Evolutionary conservation across 2,329 filamentous ascomycete genomes (phyloP).

Genomic region (Hypoxylon sp.): DNA sequence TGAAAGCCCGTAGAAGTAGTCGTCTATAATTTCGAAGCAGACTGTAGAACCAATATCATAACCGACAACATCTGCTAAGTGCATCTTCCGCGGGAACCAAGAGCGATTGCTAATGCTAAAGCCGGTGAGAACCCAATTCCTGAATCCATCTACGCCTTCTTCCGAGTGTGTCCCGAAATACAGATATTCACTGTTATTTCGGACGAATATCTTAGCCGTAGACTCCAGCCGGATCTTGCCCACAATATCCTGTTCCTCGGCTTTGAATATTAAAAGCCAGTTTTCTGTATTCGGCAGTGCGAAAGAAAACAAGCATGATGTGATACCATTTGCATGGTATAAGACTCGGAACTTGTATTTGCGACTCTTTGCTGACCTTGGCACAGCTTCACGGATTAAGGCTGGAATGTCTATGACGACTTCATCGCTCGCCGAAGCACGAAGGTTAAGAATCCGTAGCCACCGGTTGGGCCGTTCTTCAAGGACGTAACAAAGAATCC

Average conservation of each 20-base stretch:
- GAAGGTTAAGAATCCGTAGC: conserved; percentile 72
- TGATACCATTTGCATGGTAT: conserved; percentile 68
- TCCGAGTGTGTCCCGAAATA: conserved; percentile 76
- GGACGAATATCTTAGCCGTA: conserved; percentile 72
- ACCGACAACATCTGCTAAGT: conserved; percentile 71
- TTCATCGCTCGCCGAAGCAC: conserved; percentile 63
- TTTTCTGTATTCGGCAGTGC: conserved; percentile 54
- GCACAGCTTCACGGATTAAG: conserved; percentile 56
- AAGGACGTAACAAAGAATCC: conserved; percentile 73
- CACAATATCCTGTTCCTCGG: conserved; percentile 57
- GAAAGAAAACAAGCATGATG: conserved; percentile 69
- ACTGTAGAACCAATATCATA: conserved; percentile 75
- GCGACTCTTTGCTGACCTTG: conserved; percentile 52
- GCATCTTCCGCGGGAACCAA: conserved; percentile 61
- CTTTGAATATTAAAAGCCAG: conserved; percentile 68
- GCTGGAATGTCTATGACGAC: conserved; percentile 67
- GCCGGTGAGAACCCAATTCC: conserved; percentile 73
- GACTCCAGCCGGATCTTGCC: conserved; percentile 59
- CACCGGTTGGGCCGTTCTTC: conserved; percentile 54
- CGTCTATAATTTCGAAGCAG: conserved; percentile 78
- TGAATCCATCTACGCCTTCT: conserved; percentile 65
- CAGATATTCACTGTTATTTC: conserved; percentile 71
- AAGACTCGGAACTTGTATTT: conserved; percentile 67
- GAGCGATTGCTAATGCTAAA: conserved; percentile 59
- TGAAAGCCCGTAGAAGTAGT: conserved; percentile 77